Evolutionary conservation across 306 rosid genomes (phyloP).

Genomic region (Dryas drummondii): DNA sequence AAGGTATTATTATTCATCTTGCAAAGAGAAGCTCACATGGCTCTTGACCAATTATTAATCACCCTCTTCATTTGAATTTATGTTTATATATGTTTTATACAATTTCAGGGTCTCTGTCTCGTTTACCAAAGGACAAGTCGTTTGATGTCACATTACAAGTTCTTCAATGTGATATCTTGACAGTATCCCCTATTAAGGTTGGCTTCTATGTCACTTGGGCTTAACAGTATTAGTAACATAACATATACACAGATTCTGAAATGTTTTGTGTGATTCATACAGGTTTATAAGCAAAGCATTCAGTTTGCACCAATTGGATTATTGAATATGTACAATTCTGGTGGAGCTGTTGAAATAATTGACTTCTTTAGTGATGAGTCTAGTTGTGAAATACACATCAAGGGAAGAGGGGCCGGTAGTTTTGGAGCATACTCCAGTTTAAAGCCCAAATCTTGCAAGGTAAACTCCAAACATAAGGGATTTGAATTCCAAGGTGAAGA

Average conservation of each 20-base stretch:
- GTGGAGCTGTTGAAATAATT: constrained; percentile 39
- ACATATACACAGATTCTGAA: not conserved
- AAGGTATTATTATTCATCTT: constrained; percentile 18
- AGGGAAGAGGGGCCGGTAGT: constrained; percentile 35
- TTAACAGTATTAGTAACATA: not conserved
- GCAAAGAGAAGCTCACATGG: no score
- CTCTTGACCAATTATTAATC: not conserved
- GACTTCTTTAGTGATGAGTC: constrained; percentile 20
- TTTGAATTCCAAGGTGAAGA: constrained; percentile 29
- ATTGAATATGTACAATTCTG: constrained; percentile 42
- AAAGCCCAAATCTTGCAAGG: constrained; percentile 33
- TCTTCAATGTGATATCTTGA: constrained; percentile 35
- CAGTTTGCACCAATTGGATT: constrained; percentile 44
- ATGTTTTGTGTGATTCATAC: not conserved
- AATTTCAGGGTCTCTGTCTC: constrained; percentile 32
- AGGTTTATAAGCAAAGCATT: constrained; percentile 31
- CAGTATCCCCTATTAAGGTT: constrained; percentile 42
- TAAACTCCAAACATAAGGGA: constrained; percentile 27
- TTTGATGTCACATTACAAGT: constrained; percentile 28
- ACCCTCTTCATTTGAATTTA: not conserved
- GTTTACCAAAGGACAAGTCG: constrained; percentile 28
- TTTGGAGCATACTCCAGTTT: constrained; percentile 43
- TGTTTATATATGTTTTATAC: not conserved
- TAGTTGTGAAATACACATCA: constrained; percentile 24
- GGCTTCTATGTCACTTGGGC: not conserved